Conservation (phyloP, 208 protist genomes). For the Trichomonas vaginalis region DNA sequence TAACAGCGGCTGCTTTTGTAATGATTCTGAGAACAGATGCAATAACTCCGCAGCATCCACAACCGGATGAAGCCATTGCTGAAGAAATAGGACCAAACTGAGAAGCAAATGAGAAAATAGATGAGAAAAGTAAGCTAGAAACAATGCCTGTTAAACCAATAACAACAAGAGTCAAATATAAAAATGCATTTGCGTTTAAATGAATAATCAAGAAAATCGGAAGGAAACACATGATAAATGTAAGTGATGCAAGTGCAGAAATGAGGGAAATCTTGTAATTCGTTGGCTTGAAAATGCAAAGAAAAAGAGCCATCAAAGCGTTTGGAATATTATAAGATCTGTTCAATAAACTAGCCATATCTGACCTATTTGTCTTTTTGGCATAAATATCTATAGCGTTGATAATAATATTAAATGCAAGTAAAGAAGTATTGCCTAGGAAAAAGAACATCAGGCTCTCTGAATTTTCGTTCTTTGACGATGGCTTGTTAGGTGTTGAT, state of each 20-base stretch:
- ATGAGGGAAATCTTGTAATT: not conserved
- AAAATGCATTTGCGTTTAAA: too few relatives aligned
- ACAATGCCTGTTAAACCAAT: not conserved
- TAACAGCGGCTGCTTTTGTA: not conserved
- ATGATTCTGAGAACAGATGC: not conserved
- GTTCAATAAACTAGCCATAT: not conserved
- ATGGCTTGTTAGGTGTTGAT: too few relatives aligned
- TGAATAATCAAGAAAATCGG: too few relatives aligned
- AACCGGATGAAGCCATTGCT: not conserved
- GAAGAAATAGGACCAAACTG: not conserved
- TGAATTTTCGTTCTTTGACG: too few relatives aligned
- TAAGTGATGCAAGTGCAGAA: too few relatives aligned
- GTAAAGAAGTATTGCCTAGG: not conserved
- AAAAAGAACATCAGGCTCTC: not conserved
- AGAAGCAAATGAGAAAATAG: not conserved
- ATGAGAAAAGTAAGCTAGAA: not conserved
- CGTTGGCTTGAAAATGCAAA: not conserved
- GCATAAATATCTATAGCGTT: not conserved
- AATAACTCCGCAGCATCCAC: not conserved
- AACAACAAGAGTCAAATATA: not conserved
- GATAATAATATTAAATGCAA: not conserved
- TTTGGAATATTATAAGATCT: slow-evolving; percentile 6
- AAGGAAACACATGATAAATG: too few relatives aligned
- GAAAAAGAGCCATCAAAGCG: not conserved
- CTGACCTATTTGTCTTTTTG: not conserved